phyloP scores from a whole-genome alignment of 352 stramenopile genomes.

The Phytophthora pseudosyringae region DNA sequence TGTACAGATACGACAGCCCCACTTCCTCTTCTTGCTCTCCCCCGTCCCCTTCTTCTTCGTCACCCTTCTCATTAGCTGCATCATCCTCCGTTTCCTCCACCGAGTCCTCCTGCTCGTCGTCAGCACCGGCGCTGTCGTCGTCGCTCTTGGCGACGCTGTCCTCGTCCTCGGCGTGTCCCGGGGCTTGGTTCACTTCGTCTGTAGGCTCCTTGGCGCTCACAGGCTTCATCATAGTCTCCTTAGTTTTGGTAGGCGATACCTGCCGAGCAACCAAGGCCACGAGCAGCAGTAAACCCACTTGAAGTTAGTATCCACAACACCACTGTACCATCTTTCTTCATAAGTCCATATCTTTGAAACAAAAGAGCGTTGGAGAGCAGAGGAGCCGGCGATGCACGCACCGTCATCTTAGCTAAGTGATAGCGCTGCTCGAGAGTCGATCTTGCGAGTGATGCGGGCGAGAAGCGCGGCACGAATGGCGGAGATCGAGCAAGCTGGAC shows the following conservation, averaged over 20 bases:
- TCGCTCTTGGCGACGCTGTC: slow-evolving; percentile 31
- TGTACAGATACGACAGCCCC: slow-evolving; percentile 71
- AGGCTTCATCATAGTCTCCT: slow-evolving; percentile 17
- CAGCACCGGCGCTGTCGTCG: slow-evolving; percentile 31
- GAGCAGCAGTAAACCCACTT: slow-evolving; percentile 13
- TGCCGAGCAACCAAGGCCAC: slow-evolving; percentile 16
- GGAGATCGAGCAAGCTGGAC: neutral
- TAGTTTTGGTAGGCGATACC: slow-evolving; percentile 25
- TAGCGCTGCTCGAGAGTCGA: neutral
- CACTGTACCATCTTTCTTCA: slow-evolving; percentile 6
- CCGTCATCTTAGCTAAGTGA: slow-evolving; percentile 26
- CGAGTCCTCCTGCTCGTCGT: slow-evolving; percentile 48
- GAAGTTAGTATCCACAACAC: slow-evolving; percentile 22
- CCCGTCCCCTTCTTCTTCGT: slow-evolving; percentile 36
- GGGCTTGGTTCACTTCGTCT: slow-evolving; percentile 25
- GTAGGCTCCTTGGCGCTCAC: slow-evolving; percentile 24
- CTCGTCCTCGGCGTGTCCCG: slow-evolving; percentile 31
- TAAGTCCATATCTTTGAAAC: neutral
- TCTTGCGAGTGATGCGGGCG: neutral
- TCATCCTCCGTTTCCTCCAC: slow-evolving; percentile 43
- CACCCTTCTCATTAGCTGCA: slow-evolving; percentile 33
- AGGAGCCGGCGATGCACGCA: slow-evolving; percentile 10
- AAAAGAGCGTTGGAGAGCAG: neutral
- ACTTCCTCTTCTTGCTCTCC: slow-evolving; percentile 52
- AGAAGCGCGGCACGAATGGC: slow-evolving; percentile 4